These are phyloP conservation scores for Kokia cookei DNA, from an alignment of 441 rosid genomes.

Conservation along the genomic window DNA sequence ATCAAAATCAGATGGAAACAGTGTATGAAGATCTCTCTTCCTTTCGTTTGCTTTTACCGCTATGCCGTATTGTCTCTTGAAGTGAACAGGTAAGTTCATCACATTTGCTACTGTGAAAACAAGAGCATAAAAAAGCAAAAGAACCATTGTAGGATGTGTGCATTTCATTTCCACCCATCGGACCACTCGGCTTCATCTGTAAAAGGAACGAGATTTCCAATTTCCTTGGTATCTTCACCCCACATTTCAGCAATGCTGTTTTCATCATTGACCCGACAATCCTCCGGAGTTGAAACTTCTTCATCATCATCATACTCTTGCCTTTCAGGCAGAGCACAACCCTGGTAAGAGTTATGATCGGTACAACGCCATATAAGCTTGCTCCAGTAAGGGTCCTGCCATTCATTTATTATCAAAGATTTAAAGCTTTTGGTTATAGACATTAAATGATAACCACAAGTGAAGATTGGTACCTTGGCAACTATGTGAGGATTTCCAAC, in stretches of 20 bases:
- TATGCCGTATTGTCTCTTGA: not conserved
- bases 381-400: conserved; percentile 57
- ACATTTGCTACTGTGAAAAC: not conserved
- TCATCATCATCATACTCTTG: conserved; percentile 24
- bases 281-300: conserved; percentile 19
- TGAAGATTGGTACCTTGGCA: conserved; percentile 45
- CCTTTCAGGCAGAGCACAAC: conserved; percentile 53
- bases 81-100: not conserved
- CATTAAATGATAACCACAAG: not conserved
- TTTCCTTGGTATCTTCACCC: conserved; percentile 16
- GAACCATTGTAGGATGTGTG: not conserved
- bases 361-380: conserved; percentile 54
- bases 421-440: too few species aligned
- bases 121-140: not conserved
- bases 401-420: not conserved
- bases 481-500: conserved; percentile 86
- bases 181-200: conserved; percentile 61
- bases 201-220: conserved; percentile 25
- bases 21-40: not conserved
- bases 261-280: conserved; percentile 17
- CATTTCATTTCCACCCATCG: conserved; percentile 48
- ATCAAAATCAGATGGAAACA: not conserved
- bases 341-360: conserved; percentile 53
- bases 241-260: conserved; percentile 21
- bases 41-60: not conserved